Base-by-base conservation (phyloP, 495 filamentous ascomycete genomes). In the Penicillium subrubescens region DNA sequence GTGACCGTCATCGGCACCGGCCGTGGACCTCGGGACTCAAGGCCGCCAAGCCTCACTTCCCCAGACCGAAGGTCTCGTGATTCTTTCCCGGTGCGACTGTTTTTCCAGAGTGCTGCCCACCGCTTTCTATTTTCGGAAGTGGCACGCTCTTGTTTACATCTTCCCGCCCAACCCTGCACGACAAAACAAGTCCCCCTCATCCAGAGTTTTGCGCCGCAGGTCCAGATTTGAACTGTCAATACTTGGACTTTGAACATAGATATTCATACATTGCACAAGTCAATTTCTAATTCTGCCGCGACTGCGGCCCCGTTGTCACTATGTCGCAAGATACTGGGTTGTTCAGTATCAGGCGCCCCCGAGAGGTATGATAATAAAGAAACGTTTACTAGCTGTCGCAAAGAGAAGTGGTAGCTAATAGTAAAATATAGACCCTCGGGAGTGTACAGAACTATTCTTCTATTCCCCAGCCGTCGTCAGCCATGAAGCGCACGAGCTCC, bases 381-480 rank as follows among this genome's bases (percentile, higher is more conserved):
- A 39, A 21, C n/a, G 34, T 44, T 44, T 51, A 59, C 31, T 15
- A 19, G 6, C 25, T 52, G 61, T 64, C 65, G 59, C 57, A 67
- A 53, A 51, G 46, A 25, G 11, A 65, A 62, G 57, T 57, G 12
- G 56, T 72, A 27, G 65, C 67, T 69, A 21, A 64, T 53, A 59
- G 48, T 66, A 27, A 44, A 43, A 50, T 63, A 44, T 75, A 95
- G 92, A 94, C 92, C 31, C 86, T 96, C 46, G 92, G 88, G 65
- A 85, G 86, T 68, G 84, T 94, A 70, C 91, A 88, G 71, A 86
- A 87, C 75, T 94, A 89, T 71, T 88, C 90, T 43, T 81, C 86
- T n/a, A 90, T 97, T 59, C 93, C 94, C 6, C 91, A 93, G 75
- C 93, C 93, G 6, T 82, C 90, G n/a, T 97, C 95, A n/a, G 92